Percentiles rank a stretch among this genome's conserved stretches.
Evolutionary conservation across 306 rosid species (phyloP).

Genomic region (Calophaca sinica): DNA sequence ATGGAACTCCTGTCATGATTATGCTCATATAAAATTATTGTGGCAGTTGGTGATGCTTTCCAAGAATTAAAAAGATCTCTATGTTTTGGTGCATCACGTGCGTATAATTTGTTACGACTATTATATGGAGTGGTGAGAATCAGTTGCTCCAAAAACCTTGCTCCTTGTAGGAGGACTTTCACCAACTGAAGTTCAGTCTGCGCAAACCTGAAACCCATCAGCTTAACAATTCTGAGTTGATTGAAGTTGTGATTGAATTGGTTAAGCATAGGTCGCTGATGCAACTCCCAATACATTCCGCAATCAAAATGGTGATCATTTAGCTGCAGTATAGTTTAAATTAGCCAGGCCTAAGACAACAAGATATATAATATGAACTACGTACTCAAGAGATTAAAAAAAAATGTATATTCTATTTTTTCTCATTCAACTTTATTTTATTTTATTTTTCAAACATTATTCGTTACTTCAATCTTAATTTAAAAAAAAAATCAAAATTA

Average conservation of each 20-base stretch:
- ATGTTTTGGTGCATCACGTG: neutral
- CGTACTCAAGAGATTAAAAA: no score
- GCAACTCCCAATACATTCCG: slow-evolving; percentile 47
- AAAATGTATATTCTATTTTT: no score
- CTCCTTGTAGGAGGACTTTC: slow-evolving; percentile 38
- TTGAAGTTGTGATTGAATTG: neutral
- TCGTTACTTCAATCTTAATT: no score
- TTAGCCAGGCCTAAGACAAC: neutral
- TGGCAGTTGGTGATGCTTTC: slow-evolving; percentile 12
- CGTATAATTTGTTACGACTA: neutral
- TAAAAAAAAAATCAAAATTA: no score
- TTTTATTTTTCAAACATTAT: no score
- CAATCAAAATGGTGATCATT: slow-evolving; percentile 17
- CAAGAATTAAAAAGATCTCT: slow-evolving; percentile 18
- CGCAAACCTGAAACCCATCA: slow-evolving; percentile 49
- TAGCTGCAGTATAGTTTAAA: slow-evolving; percentile 45
- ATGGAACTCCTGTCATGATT: neutral
- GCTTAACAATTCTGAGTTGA: slow-evolving; percentile 40
- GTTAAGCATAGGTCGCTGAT: slow-evolving; percentile 40
- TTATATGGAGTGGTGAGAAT: slow-evolving; percentile 36
- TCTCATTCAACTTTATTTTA: no score
- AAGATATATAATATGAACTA: no score
- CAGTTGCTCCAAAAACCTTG: slow-evolving; percentile 41
- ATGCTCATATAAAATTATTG: neutral
- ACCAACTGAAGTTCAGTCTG: slow-evolving; percentile 31